These are phyloP conservation scores for Turritis glabra DNA, from an alignment of 345 rosid genomes.

Conservation along the genomic window DNA sequence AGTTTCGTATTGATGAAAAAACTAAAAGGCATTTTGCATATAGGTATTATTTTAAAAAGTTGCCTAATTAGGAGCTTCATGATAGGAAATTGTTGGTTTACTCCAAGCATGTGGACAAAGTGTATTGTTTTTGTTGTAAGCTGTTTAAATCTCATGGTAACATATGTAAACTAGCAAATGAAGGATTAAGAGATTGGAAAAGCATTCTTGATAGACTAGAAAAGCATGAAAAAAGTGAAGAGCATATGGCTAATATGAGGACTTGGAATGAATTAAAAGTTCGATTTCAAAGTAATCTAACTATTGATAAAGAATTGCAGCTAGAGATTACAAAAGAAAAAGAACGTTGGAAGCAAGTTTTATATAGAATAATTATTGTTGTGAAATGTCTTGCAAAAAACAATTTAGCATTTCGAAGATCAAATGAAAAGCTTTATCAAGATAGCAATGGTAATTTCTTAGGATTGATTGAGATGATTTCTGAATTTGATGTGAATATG, in stretches of 20 bases:
- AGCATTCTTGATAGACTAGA: neutral
- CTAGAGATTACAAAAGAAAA: neutral
- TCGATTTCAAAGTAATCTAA: neutral
- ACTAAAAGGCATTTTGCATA: conserved; percentile 16
- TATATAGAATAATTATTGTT: neutral
- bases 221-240: neutral
- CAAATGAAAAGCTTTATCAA: neutral
- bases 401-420: neutral
- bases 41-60: conserved; percentile 9
- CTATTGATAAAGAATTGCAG: neutral
- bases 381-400: neutral
- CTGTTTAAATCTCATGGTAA: too few species aligned
- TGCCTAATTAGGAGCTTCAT: neutral
- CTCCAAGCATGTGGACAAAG: neutral
- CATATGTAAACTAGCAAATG: too few species aligned
- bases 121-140: too few species aligned
- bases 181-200: conserved; percentile 3
- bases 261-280: neutral
- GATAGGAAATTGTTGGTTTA: conserved; percentile 16
- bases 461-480: neutral
- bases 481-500: conserved; percentile 14
- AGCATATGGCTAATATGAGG: neutral
- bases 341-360: neutral
- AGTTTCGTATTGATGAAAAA: neutral
- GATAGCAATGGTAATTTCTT: conserved; percentile 3